Evolutionary conservation across 2,329 filamentous ascomycete species (phyloP), one percentile per base, ranked within the genome.

Genomic region (Lecanosticta acicola): DNA sequence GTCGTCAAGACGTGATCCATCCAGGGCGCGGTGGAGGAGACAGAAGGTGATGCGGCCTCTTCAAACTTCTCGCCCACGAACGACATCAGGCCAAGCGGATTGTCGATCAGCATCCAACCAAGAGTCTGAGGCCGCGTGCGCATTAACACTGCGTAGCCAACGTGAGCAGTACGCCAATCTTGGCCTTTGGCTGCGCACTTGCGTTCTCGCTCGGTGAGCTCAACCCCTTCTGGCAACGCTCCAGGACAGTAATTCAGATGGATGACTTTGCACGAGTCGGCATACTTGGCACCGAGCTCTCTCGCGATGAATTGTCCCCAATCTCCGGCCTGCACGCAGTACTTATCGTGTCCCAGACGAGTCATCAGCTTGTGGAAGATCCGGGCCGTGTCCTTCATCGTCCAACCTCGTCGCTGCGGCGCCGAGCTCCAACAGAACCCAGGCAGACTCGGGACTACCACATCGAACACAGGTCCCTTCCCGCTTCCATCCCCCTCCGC

Each of bases 371-470:
- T 58, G 43, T 71, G 56, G 38, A 69, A 68, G 8, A 69, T 36
- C 0, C 63, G 58, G 4, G 68, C 64, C 1, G 63, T 68, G 43
- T 71, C 66, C 20, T 62, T 57, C 11, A 66, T 51, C 3, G 59
- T 67, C 67, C 68, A 71, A 3, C 58, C 59, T 3, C 47, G 50
- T 1, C 51, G 41, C 1, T 59, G 58, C 4, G 67, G 61, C 3
- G 59, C 51, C 4, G 55, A 54, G 1, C 64, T 73, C 65, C 79
- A 75, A 55, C 75, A 69, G 49, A 70, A 77, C 38, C 76, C 75
- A 0, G 79, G 78, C 1, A 83, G 63, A 4, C 74, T 79, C 0
- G 79, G 79, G 0, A 77, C 77, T 0, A 83, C 73, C 9, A 80
- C 66, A 48, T 81, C 72, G 54, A 81, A 83, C 0, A 72, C 66